Base-by-base conservation (phyloP, 116 monocot species). In the Trichopus zeylanicus region DNA sequence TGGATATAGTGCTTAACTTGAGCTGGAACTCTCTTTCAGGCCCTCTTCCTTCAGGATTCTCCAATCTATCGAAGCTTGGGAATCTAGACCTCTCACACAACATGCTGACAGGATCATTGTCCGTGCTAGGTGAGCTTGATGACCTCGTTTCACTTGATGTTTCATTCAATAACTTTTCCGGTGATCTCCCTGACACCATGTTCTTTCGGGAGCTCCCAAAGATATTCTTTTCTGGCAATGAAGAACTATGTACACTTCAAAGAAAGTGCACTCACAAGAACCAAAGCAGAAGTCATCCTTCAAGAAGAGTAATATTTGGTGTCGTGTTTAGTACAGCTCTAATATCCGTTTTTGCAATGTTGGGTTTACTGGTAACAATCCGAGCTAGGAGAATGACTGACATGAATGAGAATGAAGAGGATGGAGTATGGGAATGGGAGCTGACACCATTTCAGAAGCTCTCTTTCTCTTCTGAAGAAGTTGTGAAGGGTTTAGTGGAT, bases 1-100 rank as follows among this genome's bases (percentile, higher is more conserved):
- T 76, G 5, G 59, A 70, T 28, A 70, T 70, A 25, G 29, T 70
- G 48, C 55, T 69, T 31, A 75, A 75, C 49, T 48, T 75, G 58
- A 75, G 69, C 33, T 75, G 75, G 69, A 75, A 75, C 54, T 46
- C 52, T n/a, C 53, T 75, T 18, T 64, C 69, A 11, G 69, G 75
- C 29, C 46, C 51, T 15, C 35, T 75, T 18, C 75, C 75, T 31
- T 18, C 5, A 38, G 31, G 53, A 24, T 46, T 75, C 5, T 38
- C 56, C 2, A 62, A 62, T 57, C 56, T 74, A 4, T 55, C 67
- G 6, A 74, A 62, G 55, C 74, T 74, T 19, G 57, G 34, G 0
- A 74, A 29, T 59, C 67, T 74, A 0, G 67, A 74, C 56, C 54
- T 74, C 32, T 74, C 74, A 2, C 67, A 74, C 29, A 67, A 74